A percentile compares a stretch with the other conserved stretches of the same genome.
Conservation (phyloP, 495 filamentous ascomycete genomes). For the Hyaloscypha variabilis region DNA sequence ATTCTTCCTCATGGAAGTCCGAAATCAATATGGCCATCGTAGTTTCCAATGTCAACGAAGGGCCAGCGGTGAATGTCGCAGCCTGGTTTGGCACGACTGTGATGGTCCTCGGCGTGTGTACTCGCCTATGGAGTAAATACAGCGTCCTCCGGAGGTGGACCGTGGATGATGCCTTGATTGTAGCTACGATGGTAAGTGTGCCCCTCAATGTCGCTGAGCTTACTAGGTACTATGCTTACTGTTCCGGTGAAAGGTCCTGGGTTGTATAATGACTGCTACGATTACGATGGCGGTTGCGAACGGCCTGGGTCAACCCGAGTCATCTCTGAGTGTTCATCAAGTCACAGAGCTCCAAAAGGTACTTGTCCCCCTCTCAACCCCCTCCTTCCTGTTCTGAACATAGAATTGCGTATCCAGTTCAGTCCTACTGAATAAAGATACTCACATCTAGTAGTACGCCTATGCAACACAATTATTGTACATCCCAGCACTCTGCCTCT, state of each 20-base stretch:
- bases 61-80: neutral
- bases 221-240: neutral
- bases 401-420: neutral
- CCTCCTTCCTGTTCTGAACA: neutral
- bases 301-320: slow-evolving; percentile 10
- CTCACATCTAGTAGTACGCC: slow-evolving; percentile 7
- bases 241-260: neutral
- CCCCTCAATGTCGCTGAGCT: neutral
- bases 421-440: neutral
- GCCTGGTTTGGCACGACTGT: slow-evolving; percentile 13
- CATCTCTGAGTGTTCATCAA: slow-evolving; percentile 12
- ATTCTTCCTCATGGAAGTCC: neutral
- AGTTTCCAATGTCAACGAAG: slow-evolving; percentile 1
- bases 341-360: slow-evolving; percentile 16
- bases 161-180: slow-evolving; percentile 7
- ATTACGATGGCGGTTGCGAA: slow-evolving; percentile 15
- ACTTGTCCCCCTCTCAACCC: neutral
- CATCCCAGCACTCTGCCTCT: slow-evolving; percentile 12
- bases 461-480: slow-evolving; percentile 17
- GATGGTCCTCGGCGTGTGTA: slow-evolving; percentile 12
- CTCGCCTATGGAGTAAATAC: slow-evolving; percentile 10
- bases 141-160: slow-evolving; percentile 6
- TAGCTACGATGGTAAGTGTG: slow-evolving; percentile 11
- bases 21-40: neutral
- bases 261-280: slow-evolving; percentile 16